Percentiles rank a stretch among this genome's conserved stretches.
phyloP scores from a whole-genome alignment of 1,139 yeast species.

The Lodderomyces beijingensis region DNA sequence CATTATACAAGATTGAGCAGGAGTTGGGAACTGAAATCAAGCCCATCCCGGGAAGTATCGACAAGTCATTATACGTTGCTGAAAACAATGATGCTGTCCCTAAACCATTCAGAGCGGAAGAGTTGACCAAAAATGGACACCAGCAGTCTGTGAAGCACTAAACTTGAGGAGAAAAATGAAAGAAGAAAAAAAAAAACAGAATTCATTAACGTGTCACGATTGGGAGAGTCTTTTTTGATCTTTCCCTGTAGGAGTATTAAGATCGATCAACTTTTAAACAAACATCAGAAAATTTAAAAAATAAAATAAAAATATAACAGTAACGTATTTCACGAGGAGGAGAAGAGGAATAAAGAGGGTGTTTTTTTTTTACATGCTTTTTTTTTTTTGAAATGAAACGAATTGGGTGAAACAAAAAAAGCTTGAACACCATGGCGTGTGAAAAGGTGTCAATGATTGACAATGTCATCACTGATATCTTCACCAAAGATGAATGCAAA shows the following conservation, averaged over 20 bases:
- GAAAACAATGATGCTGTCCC: slow-evolving; percentile 76
- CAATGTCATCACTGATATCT: no score
- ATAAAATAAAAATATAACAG: no score
- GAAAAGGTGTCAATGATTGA: neutral
- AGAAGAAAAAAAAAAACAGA: no score
- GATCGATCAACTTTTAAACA: no score
- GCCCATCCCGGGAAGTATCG: slow-evolving; percentile 91
- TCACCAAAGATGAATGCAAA: neutral
- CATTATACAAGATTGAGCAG: slow-evolving; percentile 90
- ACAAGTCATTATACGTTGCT: slow-evolving; percentile 83
- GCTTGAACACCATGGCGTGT: slow-evolving; percentile 1
- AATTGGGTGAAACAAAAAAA: slow-evolving; percentile 1
- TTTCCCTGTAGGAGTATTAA: no score
- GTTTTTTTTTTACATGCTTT: neutral
- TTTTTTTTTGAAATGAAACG: neutral
- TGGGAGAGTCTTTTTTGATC: no score
- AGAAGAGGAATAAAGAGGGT: no score
- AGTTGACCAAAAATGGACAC: slow-evolving; percentile 39
- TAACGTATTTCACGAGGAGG: no score
- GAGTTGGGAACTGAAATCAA: slow-evolving; percentile 96
- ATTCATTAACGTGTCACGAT: no score
- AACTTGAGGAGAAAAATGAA: neutral
- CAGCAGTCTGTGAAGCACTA: neutral
- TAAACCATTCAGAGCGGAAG: slow-evolving; percentile 78
- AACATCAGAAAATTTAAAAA: no score